Conservation (phyloP, 1,139 yeast species). For the Geotrichum cucujoidarum region DNA sequence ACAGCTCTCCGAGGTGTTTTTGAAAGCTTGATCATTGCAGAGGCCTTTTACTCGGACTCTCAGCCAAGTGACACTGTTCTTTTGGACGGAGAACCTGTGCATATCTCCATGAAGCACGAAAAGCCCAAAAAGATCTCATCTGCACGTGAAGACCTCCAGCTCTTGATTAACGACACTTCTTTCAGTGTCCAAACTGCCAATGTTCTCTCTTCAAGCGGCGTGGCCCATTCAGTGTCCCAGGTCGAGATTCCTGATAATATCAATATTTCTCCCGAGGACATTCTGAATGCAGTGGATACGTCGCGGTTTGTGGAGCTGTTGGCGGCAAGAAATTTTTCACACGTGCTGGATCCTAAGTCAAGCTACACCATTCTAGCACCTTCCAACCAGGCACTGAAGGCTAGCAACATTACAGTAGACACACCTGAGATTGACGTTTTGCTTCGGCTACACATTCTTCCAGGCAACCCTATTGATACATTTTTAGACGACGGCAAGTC, state of each 20-base stretch:
- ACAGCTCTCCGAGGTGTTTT: constrained; percentile 49
- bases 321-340: constrained; percentile 35
- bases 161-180: constrained; percentile 30
- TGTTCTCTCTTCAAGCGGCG: constrained; percentile 77
- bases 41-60: constrained; percentile 64
- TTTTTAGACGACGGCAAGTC: constrained; percentile 33
- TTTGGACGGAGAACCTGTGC: constrained; percentile 39
- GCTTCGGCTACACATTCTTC: constrained; percentile 64
- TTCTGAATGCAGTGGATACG: constrained; percentile 50
- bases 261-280: constrained; percentile 50
- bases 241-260: constrained; percentile 57
- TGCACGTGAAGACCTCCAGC: constrained; percentile 19
- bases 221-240: constrained; percentile 62
- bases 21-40: constrained; percentile 57
- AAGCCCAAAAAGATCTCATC: neutral
- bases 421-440: constrained; percentile 48
- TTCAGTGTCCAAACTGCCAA: constrained; percentile 48
- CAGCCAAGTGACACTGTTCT: constrained; percentile 30
- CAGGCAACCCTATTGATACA: constrained; percentile 43
- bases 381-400: constrained; percentile 50
- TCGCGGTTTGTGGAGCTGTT: constrained; percentile 47
- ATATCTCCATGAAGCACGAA: constrained; percentile 15
- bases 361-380: constrained; percentile 73
- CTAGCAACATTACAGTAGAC: constrained; percentile 49
- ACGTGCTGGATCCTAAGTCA: constrained; percentile 34